Percentiles rank a stretch among this genome's conserved stretches.
Conservation (phyloP, 495 filamentous ascomycete genomes). For the Hypomontagnella monticulosa region DNA sequence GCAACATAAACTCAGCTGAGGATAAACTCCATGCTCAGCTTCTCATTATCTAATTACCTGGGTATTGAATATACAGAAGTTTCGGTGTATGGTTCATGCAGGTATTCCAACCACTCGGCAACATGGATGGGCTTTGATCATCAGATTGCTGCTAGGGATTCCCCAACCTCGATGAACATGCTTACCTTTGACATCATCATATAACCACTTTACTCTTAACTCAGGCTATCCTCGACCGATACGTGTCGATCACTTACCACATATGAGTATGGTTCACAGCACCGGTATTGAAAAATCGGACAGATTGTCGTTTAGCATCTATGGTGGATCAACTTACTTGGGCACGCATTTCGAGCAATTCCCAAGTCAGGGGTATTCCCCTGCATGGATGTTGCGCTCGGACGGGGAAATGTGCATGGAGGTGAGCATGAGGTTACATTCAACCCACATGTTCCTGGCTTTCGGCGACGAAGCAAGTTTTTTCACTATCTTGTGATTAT, state of each 20-base stretch:
- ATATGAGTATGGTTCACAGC: background rate
- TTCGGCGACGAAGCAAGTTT: constrained; percentile 16
- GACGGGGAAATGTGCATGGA: constrained; percentile 21
- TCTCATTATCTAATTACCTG: too few relatives aligned
- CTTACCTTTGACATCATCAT: too few relatives aligned
- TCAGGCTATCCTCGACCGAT: background rate
- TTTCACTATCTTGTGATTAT: background rate
- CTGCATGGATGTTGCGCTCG: constrained; percentile 18
- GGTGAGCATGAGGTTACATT: constrained; percentile 12
- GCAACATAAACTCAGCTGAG: too few relatives aligned
- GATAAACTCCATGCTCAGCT: too few relatives aligned
- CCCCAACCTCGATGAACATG: constrained; percentile 1
- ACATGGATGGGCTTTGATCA: constrained; percentile 11
- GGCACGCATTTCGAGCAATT: background rate
- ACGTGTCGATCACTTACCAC: constrained; percentile 1
- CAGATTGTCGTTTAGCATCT: background rate
- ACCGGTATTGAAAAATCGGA: background rate
- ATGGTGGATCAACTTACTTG: background rate
- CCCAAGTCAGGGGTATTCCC: constrained; percentile 3
- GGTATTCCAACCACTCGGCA: background rate
- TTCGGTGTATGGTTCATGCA: background rate
- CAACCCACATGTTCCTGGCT: constrained; percentile 22
- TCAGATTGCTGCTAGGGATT: constrained; percentile 9
- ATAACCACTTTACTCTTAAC: constrained; percentile 5
- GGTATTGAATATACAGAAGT: too few relatives aligned